Base-by-base conservation (phyloP, 345 rosid species). In the Ricinus communis region DNA sequence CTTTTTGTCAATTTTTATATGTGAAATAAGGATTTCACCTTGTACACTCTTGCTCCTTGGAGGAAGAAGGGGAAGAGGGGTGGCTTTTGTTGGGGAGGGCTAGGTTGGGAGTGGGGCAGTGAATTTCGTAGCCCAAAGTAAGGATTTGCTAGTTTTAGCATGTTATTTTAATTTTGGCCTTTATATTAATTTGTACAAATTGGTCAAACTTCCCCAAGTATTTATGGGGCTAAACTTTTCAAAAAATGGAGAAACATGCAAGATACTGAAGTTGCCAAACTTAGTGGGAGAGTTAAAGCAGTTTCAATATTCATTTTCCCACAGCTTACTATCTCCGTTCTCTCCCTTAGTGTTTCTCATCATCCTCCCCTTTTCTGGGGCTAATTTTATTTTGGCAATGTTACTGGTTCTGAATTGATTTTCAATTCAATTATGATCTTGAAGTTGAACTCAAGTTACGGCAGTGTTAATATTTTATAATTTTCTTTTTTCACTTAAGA, bases 131-230 rank as follows among this genome's bases (percentile, higher is more conserved):
- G 50, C 28, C 13, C 36, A 1, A 58, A 59, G 56, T 65, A 22
- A 58, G 62, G 33, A 70, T 46, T 58, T 9, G 63, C 65, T 31
- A 49, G 57, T 31, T 16, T 50, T 69, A 0, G 41, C 36, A 6
- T 69, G 14, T 56, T 46, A 41, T 59, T 30, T 4, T 28, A 9
- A 12, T 11, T 69, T 69, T 38, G 36, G 56, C 56, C 68, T 18
- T 46, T 47, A 0, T 43, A 30, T 56, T 70, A 21, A 47, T 46
- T 43, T 70, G 73, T 70, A 69, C 65, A 58, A 69, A 69, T 57
- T 58, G 30, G 72, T 28, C 36, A 16, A 38, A n/a, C 28, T 31
- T 27, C 18, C 56, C 13, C 18, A 13, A 50, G 9, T 51, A 66
- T 50, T 50, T 31, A 28, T 49, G 45, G 25, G 16, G 9, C 30